Conservation (phyloP, 768 basidiomycete genomes). For the Termitomyces sp. region DNA sequence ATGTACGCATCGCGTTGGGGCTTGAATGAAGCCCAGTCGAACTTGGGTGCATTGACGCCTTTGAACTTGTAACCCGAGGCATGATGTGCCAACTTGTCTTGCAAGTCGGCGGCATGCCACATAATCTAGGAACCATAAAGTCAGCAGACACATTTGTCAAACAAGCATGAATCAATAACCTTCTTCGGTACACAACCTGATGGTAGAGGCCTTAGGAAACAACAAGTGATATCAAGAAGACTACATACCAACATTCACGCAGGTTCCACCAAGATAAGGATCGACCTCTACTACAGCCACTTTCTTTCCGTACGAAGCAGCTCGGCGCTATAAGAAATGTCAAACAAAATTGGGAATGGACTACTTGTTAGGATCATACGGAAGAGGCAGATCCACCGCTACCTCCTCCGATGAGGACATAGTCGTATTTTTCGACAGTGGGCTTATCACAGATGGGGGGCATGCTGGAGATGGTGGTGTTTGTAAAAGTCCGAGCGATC, state of each 20-base stretch:
- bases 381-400: slow-evolving; percentile 89
- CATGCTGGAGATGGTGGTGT: slow-evolving; percentile 45
- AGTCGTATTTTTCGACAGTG: slow-evolving; percentile 67
- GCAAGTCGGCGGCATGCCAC: slow-evolving; percentile 94
- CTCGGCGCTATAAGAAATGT: slow-evolving; percentile 63
- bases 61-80: slow-evolving; percentile 68
- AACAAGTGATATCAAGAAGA: background rate
- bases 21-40: slow-evolving; percentile 91
- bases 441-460: slow-evolving; percentile 64
- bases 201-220: background rate
- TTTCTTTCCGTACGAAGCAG: slow-evolving; percentile 88
- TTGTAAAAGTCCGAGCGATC: slow-evolving; percentile 44
- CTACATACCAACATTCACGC: slow-evolving; percentile 91
- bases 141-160: background rate
- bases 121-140: slow-evolving; percentile 61
- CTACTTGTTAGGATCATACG: slow-evolving; percentile 37
- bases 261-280: slow-evolving; percentile 83
- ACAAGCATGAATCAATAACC: slow-evolving; percentile 23
- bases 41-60: slow-evolving; percentile 53
- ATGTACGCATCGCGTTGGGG: slow-evolving; percentile 96
- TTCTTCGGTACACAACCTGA: slow-evolving; percentile 97
- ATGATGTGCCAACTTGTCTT: slow-evolving; percentile 79
- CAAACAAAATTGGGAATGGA: background rate
- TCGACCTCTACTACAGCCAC: slow-evolving; percentile 84
- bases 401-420: slow-evolving; percentile 88